These are phyloP conservation scores for Insectozyma bohioensis DNA, from an alignment of 1,139 yeast genomes.

Conservation along the genomic window DNA sequence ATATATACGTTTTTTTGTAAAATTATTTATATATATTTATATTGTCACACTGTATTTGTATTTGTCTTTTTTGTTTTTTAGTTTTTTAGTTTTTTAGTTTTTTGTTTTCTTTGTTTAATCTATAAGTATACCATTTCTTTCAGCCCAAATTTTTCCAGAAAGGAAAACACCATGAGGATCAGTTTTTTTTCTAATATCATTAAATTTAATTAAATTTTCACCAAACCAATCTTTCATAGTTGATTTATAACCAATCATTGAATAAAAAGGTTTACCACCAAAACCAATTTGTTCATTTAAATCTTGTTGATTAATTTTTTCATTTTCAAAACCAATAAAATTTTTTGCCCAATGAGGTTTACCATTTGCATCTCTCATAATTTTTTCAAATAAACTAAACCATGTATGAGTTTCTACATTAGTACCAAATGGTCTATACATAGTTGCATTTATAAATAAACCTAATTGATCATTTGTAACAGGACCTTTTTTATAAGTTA, in stretches of 20 bases:
- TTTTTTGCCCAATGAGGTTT: conserved; percentile 99
- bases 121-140: conserved; percentile 68
- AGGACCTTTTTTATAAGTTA: conserved; percentile 50
- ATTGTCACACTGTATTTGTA: too few species aligned
- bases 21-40: neutral
- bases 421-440: conserved; percentile 87
- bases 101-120: conserved; percentile 16
- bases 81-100: neutral
- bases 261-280: conserved; percentile 57
- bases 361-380: conserved; percentile 77
- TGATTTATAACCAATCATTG: conserved; percentile 78
- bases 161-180: conserved; percentile 85
- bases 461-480: conserved; percentile 81
- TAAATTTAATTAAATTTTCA: conserved; percentile 59
- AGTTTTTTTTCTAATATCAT: conserved; percentile 57
- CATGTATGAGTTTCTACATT: conserved; percentile 76
- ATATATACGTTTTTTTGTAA: neutral
- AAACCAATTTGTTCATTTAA: conserved; percentile 36
- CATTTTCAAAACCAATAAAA: conserved; percentile 63
- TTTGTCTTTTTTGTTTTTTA: neutral
- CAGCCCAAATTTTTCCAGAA: conserved; percentile 76
- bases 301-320: conserved; percentile 31
- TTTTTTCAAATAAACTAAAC: conserved; percentile 80
- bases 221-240: conserved; percentile 82
- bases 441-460: conserved; percentile 86